phyloP scores from a whole-genome alignment of 257 asterid genomes.

The Agastache rugosa region DNA sequence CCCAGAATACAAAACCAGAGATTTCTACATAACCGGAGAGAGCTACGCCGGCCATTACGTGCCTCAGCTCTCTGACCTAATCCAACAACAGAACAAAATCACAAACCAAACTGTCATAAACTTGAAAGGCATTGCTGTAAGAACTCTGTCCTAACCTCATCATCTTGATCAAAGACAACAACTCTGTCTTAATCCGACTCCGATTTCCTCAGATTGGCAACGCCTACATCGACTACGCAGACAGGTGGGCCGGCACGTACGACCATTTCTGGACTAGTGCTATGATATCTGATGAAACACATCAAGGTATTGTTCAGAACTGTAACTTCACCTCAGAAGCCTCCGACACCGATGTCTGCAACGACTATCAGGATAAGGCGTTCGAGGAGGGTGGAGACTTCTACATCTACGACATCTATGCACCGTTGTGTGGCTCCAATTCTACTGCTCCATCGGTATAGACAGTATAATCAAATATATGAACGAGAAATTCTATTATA shows the following conservation, averaged over 20 bases:
- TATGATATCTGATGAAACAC: slow-evolving; percentile 69
- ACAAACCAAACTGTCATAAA: slow-evolving; percentile 58
- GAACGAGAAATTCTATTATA: too few relatives aligned
- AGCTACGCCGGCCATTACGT: slow-evolving; percentile 79
- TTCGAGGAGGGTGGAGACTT: slow-evolving; percentile 28
- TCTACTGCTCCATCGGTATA: slow-evolving; percentile 49
- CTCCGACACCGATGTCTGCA: slow-evolving; percentile 38
- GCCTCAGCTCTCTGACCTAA: slow-evolving; percentile 71
- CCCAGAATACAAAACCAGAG: slow-evolving; percentile 66
- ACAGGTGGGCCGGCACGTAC: slow-evolving; percentile 42
- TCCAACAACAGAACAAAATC: slow-evolving; percentile 53
- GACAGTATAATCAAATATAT: too few relatives aligned
- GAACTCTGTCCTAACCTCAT: slow-evolving; percentile 17
- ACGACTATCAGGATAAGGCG: slow-evolving; percentile 28
- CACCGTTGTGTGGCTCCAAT: slow-evolving; percentile 51
- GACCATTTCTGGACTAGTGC: slow-evolving; percentile 67
- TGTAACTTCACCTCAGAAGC: slow-evolving; percentile 52
- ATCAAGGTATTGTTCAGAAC: slow-evolving; percentile 42
- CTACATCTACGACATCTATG: slow-evolving; percentile 51
- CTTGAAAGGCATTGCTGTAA: slow-evolving; percentile 71
- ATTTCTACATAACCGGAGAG: slow-evolving; percentile 66
- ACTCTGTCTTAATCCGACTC: neutral
- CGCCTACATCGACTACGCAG: slow-evolving; percentile 48
- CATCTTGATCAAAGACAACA: neutral
- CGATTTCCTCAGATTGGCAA: slow-evolving; percentile 62